phyloP scores from a whole-genome alignment of 441 rosid genomes.

The Erysimum pusillum region DNA sequence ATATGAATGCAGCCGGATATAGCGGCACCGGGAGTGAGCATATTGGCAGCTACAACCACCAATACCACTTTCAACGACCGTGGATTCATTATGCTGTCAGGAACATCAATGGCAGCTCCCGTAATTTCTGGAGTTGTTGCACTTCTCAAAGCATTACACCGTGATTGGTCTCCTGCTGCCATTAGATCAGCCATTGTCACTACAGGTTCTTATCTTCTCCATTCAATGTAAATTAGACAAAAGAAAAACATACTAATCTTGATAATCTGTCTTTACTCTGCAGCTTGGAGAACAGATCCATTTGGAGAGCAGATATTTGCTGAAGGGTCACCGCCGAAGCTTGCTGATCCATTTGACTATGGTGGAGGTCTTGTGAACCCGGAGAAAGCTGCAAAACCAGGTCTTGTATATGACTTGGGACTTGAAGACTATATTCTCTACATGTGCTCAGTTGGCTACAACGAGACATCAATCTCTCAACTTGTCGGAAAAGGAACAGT shows the following conservation, averaged over 20 bases:
- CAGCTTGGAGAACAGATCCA: slow-evolving; percentile 48
- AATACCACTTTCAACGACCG: slow-evolving; percentile 29
- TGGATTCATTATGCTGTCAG: slow-evolving; percentile 43
- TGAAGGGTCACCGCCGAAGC: slow-evolving; percentile 31
- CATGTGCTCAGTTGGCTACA: slow-evolving; percentile 70
- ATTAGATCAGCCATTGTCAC: slow-evolving; percentile 59
- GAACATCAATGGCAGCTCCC: slow-evolving; percentile 39
- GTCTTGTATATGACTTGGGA: slow-evolving; percentile 61
- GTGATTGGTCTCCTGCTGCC: slow-evolving; percentile 60
- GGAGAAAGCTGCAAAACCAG: slow-evolving; percentile 61
- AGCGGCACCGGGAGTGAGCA: slow-evolving; percentile 61
- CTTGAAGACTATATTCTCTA: slow-evolving; percentile 60
- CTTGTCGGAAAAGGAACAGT: slow-evolving; percentile 18
- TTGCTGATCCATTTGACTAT: slow-evolving; percentile 69
- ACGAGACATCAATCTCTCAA: slow-evolving; percentile 50
- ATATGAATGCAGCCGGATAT: slow-evolving; percentile 61
- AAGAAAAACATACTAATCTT: slow-evolving; percentile 48
- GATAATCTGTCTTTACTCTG: slow-evolving; percentile 21
- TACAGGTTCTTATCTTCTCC: slow-evolving; percentile 43
- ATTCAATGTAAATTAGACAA: background rate
- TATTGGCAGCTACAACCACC: slow-evolving; percentile 53
- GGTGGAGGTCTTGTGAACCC: slow-evolving; percentile 74
- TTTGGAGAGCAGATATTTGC: slow-evolving; percentile 39
- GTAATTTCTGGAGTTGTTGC: slow-evolving; percentile 50
- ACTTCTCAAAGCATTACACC: slow-evolving; percentile 49